Percentiles rank a stretch among this genome's conserved stretches.
Evolutionary conservation across 2,329 filamentous ascomycete genomes (phyloP).

Genomic region (Rhinocladiella similis): DNA sequence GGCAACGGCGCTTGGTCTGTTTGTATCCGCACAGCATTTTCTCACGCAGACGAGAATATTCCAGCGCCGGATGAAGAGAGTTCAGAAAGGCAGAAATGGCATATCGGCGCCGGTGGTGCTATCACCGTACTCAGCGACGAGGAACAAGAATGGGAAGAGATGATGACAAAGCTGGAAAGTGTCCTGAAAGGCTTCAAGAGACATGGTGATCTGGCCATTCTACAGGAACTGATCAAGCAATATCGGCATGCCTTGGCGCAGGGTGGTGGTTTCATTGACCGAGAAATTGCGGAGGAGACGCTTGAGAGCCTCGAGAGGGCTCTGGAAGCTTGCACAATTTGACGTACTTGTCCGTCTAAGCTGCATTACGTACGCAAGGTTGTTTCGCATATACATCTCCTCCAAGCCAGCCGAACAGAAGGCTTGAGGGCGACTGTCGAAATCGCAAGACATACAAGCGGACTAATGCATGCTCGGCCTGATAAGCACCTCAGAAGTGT

Average conservation of each 20-base stretch:
- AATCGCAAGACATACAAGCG: no score
- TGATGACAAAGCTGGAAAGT: constrained; percentile 69
- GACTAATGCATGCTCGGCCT: no score
- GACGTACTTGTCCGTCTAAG: not conserved
- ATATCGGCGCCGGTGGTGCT: constrained; percentile 84
- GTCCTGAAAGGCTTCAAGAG: constrained; percentile 42
- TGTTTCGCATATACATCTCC: not conserved
- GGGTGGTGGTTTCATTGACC: not conserved
- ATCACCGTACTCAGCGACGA: constrained; percentile 81
- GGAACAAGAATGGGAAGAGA: constrained; percentile 84
- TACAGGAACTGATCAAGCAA: not conserved
- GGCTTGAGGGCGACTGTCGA: no score
- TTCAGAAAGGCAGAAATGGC: constrained; percentile 57
- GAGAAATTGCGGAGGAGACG: not conserved
- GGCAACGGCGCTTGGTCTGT: constrained; percentile 90
- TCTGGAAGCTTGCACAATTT: not conserved
- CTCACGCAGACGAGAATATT: constrained; percentile 31
- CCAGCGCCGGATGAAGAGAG: constrained; percentile 5
- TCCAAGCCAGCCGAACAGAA: not conserved
- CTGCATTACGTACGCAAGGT: not conserved
- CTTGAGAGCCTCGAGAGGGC: not conserved
- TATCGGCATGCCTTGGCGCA: not conserved
- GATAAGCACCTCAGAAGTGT: no score
- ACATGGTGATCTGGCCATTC: not conserved
- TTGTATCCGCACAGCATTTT: constrained; percentile 78